A percentile compares a stretch with the other conserved stretches of the same genome.
Conservation (phyloP, 768 basidiomycete genomes). For the Amanita pseudoporphyria region DNA sequence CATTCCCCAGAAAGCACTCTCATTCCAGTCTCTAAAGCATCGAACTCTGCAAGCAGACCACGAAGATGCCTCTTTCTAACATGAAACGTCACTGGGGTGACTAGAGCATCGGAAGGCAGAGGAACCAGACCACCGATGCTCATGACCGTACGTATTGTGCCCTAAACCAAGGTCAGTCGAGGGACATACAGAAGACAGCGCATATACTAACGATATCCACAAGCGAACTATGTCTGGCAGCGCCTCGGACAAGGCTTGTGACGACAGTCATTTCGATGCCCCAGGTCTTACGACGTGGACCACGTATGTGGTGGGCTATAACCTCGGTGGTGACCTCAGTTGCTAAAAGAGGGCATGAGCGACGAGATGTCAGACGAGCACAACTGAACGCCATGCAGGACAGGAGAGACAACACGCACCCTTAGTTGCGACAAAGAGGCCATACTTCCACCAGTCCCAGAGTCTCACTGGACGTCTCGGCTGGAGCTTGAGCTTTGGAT, state of each 20-base stretch:
- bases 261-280: conserved; percentile 91
- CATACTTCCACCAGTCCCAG: conserved; percentile 69
- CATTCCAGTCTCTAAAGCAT: conserved; percentile 63
- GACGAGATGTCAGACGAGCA: conserved; percentile 2
- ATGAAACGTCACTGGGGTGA: conserved; percentile 88
- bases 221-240: conserved; percentile 70
- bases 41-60: conserved; percentile 72
- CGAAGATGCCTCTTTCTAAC: conserved; percentile 64
- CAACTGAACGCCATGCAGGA: neutral
- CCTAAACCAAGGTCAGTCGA: conserved; percentile 19
- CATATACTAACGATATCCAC: conserved; percentile 61
- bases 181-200: conserved; percentile 1
- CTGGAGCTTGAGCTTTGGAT: conserved; percentile 54
- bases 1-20: conserved; percentile 91
- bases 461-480: conserved; percentile 45
- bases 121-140: conserved; percentile 75
- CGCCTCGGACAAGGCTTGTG: conserved; percentile 76
- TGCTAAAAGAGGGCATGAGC: conserved; percentile 16
- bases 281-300: conserved; percentile 87
- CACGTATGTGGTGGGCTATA: conserved; percentile 71
- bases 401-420: conserved; percentile 28
- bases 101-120: conserved; percentile 83
- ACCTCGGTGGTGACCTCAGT: conserved; percentile 55
- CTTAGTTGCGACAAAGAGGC: conserved; percentile 55
- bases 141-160: conserved; percentile 54